These are phyloP conservation scores for Phytophthora cactorum DNA, from an alignment of 352 stramenopile species.

Conservation along the genomic window DNA sequence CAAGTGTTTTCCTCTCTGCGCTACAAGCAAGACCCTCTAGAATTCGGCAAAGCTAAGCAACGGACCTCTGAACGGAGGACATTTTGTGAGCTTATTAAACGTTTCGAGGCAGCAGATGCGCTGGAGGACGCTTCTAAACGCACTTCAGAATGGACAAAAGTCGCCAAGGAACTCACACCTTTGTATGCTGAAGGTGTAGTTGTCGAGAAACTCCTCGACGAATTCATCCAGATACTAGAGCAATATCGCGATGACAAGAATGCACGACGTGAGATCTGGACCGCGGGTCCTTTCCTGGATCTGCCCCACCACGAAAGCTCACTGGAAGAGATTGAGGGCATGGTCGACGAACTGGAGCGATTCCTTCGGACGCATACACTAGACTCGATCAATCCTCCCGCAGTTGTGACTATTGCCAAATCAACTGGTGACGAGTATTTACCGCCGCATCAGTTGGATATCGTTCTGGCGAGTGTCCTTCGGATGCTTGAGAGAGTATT, in stretches of 20 bases:
- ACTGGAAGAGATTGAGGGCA: slow-evolving; percentile 52
- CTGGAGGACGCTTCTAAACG: slow-evolving; percentile 10
- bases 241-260: slow-evolving; percentile 29
- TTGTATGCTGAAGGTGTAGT: slow-evolving; percentile 41
- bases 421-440: slow-evolving; percentile 80
- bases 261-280: slow-evolving; percentile 44
- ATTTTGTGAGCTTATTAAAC: slow-evolving; percentile 49
- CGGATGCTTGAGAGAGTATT: slow-evolving; percentile 49
- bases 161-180: slow-evolving; percentile 16
- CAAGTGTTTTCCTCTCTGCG: slow-evolving; percentile 48
- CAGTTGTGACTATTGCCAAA: slow-evolving; percentile 85
- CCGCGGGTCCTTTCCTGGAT: slow-evolving; percentile 62
- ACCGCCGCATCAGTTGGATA: slow-evolving; percentile 62
- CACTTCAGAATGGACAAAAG: slow-evolving; percentile 16
- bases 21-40: slow-evolving; percentile 41
- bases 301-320: slow-evolving; percentile 72
- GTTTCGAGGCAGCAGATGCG: slow-evolving; percentile 30
- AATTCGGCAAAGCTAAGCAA: slow-evolving; percentile 24
- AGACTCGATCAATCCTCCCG: slow-evolving; percentile 39
- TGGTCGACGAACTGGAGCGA: slow-evolving; percentile 42
- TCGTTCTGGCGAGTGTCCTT: slow-evolving; percentile 55
- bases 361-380: slow-evolving; percentile 40
- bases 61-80: slow-evolving; percentile 33
- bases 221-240: slow-evolving; percentile 35
- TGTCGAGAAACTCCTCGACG: slow-evolving; percentile 20